Base-by-base conservation (phyloP, 352 stramenopile species). In the Phytophthora sp. region DNA sequence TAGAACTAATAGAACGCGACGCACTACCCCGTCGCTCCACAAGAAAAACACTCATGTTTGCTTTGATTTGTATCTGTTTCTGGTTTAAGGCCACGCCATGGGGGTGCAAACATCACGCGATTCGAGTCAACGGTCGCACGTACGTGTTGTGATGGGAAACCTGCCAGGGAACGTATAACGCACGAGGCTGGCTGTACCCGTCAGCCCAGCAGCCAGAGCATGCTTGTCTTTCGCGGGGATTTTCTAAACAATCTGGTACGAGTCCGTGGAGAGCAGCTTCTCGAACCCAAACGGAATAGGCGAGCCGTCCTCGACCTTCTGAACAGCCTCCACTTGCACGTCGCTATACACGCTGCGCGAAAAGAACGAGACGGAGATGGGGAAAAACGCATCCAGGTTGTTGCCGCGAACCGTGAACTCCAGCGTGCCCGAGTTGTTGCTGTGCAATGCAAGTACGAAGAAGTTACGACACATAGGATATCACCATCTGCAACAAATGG, bases 161-260 rank as follows among this genome's bases (percentile, higher is more conserved):
- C 21, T 46, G 58, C 50, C 42, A 63, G 54, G 29, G 21, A 50
- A 31, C 60, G 58, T 27, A 57, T 27, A 30, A 51, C 29, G 29
- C 29, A 3, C 29, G 7, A 7, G 2, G 33, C 33, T 16, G 31
- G 35, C 21, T 59, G 26, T 41, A n/a, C 23, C 27, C 35, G 55
- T 31, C 4, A 41, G 23, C 57, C 44, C 57, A 63, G 33, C 57
- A 53, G 49, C 39, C 64, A 62, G 4, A 64, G 29, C 26, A 41
- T 39, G 41, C 29, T 27, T 41, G 42, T 36, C 27, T 63, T 65
- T 47, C 31, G 39, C 23, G 26, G 36, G 9, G 42, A 54, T 39
- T 57, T 74, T 92, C 81, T 94, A 96, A 74, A 92, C 82, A 75
- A 96, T 91, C 63, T 93, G 82, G 73, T 96, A 96, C 70, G 82